Evolutionary conservation across 805 yeast genomes (phyloP), one percentile per base, ranked within the genome.

Genomic region (Kuraishia hungarica): DNA sequence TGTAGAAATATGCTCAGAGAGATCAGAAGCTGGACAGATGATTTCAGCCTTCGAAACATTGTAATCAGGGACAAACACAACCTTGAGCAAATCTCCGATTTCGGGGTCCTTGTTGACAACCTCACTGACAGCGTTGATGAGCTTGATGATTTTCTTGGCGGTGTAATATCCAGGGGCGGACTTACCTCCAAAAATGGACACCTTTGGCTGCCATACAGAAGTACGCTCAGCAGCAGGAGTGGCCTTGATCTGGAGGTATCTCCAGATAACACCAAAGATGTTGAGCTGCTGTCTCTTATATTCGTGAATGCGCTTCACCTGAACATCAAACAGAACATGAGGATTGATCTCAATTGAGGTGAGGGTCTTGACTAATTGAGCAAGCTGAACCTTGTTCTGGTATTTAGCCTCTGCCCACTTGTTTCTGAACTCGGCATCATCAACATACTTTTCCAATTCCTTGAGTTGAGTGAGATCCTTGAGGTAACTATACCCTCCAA

Each of bases 161-260:
- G 91, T 89, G 74, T 89, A 91, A 70, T 91, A 91, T 60, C 97
- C 97, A n/a, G 97, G 97, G 11, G 97, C 97, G 57, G 96, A 87
- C 72, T 92, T 91, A 67, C 97, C 97, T 61, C 97, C 97, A 70
- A 92, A 84, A 58, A 91, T 80, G 49, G 84, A 79, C 55, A 88
- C 94, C 66, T 86, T 88, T 57, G 97, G 85, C 57, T 82, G 79
- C 68, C 79, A 83, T 64, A 81, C 79, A 59, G 69, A 63, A 50
- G 77, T 74, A 64, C 87, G 76, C 71, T 89, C 86, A 55, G 80
- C 80, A 10, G 79, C 74, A 39, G 89, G 71, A 60, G 89, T 75
- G 51, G 80, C 74, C 73, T 90, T 90, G 70, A 91, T 84, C 60
- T 79, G 77, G 59, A 92, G 72, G 69, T 92, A 91, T 64, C 97